phyloP scores from a whole-genome alignment of 2,329 filamentous ascomycete genomes.

The Stachybotrys chartarum region DNA sequence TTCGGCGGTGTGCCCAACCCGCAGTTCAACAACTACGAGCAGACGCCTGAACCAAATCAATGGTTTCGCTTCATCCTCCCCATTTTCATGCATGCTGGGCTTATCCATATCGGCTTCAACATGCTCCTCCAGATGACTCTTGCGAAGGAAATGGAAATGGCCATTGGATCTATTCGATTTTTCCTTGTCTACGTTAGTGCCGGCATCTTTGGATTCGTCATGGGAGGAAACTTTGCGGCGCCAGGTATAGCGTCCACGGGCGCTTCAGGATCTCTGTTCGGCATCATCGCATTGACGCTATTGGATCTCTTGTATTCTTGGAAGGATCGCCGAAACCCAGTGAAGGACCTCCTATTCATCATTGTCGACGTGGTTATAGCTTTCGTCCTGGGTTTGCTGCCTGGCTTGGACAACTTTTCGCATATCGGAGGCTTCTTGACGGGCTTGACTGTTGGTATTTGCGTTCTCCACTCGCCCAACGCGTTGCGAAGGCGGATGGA shows the following conservation, averaged over 20 bases:
- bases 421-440: slow-evolving; percentile 96
- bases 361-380: slow-evolving; percentile 79
- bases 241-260: slow-evolving; percentile 77
- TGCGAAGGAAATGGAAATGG: slow-evolving; percentile 84
- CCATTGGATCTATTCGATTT: slow-evolving; percentile 84
- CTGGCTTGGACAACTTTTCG: slow-evolving; percentile 92
- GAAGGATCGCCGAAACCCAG: slow-evolving; percentile 67
- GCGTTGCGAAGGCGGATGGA: slow-evolving; percentile 68
- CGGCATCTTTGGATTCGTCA: slow-evolving; percentile 92
- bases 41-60: slow-evolving; percentile 68
- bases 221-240: slow-evolving; percentile 89
- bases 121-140: slow-evolving; percentile 85
- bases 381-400: slow-evolving; percentile 85
- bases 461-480: slow-evolving; percentile 81
- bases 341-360: slow-evolving; percentile 83
- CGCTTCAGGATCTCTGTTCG: slow-evolving; percentile 85
- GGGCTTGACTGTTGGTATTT: slow-evolving; percentile 81
- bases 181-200: slow-evolving; percentile 82
- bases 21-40: slow-evolving; percentile 41
- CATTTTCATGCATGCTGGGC: slow-evolving; percentile 89
- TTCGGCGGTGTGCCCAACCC: slow-evolving; percentile 69
- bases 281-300: slow-evolving; percentile 79
- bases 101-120: slow-evolving; percentile 96
- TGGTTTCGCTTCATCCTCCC: slow-evolving; percentile 96
- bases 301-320: slow-evolving; percentile 92